phyloP scores from a whole-genome alignment of 192 early-diverging fungal genomes.

The Gonapodya prolifera region DNA sequence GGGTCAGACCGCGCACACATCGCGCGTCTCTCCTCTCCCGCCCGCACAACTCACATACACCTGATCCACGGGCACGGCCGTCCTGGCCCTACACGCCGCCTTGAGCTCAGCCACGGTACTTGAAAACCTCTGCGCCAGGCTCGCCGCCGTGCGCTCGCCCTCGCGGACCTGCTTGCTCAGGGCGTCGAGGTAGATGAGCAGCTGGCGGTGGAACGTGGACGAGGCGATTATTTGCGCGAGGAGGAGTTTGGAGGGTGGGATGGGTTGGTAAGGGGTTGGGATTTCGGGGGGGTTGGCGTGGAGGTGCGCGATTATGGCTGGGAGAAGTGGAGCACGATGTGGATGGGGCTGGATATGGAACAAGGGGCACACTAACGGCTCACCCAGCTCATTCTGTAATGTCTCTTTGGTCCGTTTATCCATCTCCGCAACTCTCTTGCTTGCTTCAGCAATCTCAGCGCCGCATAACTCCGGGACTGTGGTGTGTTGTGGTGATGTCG shows the following conservation, averaged over 20 bases:
- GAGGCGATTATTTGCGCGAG: conserved; percentile 15
- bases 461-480: conserved; percentile 30
- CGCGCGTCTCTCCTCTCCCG: too few relatives aligned
- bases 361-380: neutral
- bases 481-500: neutral
- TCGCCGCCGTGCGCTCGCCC: conserved; percentile 15
- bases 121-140: conserved; percentile 24
- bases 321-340: neutral
- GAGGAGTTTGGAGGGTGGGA: neutral
- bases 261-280: neutral
- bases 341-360: neutral
- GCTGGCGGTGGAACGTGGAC: conserved; percentile 33
- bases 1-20: neutral
- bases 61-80: conserved; percentile 49
- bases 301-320: neutral
- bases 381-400: conserved; percentile 31
- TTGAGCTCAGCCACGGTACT: conserved; percentile 33
- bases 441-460: conserved; percentile 22
- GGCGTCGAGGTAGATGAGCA: conserved; percentile 44
- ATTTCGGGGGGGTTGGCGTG: neutral
- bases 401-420: conserved; percentile 24
- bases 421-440: conserved; percentile 11
- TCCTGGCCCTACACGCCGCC: conserved; percentile 36
- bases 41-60: conserved; percentile 41
- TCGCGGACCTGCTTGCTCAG: conserved; percentile 33